A percentile compares a stretch with the other conserved stretches of the same genome.
Evolutionary conservation across 2,329 filamentous ascomycete genomes (phyloP).

Genomic region (Tetracladium maxilliforme): DNA sequence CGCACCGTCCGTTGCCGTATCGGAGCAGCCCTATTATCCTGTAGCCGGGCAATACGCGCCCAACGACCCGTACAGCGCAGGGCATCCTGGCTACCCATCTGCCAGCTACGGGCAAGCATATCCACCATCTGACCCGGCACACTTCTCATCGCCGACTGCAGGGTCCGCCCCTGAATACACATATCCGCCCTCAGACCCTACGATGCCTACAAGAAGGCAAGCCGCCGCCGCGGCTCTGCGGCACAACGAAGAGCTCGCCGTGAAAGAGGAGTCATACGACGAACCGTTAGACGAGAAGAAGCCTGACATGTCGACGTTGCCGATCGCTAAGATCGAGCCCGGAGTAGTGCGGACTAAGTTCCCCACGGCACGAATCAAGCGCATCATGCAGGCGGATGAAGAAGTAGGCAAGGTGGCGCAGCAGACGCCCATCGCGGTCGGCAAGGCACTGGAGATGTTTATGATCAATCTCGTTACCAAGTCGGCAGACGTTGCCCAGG

Average conservation of each 20-base stretch:
- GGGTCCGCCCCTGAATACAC: constrained; percentile 1
- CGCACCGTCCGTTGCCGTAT: too few relatives aligned
- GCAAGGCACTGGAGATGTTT: constrained; percentile 91
- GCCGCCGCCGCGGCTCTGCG: neutral
- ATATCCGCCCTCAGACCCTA: neutral
- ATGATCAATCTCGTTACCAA: constrained; percentile 91
- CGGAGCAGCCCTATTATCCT: constrained; percentile 1
- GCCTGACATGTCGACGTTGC: neutral
- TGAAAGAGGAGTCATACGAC: constrained; percentile 1
- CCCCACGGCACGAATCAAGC: constrained; percentile 91
- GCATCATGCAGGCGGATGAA: constrained; percentile 98
- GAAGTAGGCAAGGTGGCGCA: constrained; percentile 97
- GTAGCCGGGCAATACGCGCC: constrained; percentile 2
- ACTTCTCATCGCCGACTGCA: constrained; percentile 1
- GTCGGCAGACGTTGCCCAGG: constrained; percentile 69
- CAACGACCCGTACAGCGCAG: constrained; percentile 5
- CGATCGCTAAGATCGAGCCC: constrained; percentile 12
- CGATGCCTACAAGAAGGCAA: neutral
- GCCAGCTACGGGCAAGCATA: constrained; percentile 6
- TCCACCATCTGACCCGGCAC: constrained; percentile 5
- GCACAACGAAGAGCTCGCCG: constrained; percentile 1
- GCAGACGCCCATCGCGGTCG: constrained; percentile 89
- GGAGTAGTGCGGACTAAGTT: constrained; percentile 78
- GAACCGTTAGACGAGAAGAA: neutral
- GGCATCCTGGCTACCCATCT: constrained; percentile 1